Conservation (phyloP, 2,329 filamentous ascomycete genomes). For the Hymenoscyphus infarciens region DNA sequence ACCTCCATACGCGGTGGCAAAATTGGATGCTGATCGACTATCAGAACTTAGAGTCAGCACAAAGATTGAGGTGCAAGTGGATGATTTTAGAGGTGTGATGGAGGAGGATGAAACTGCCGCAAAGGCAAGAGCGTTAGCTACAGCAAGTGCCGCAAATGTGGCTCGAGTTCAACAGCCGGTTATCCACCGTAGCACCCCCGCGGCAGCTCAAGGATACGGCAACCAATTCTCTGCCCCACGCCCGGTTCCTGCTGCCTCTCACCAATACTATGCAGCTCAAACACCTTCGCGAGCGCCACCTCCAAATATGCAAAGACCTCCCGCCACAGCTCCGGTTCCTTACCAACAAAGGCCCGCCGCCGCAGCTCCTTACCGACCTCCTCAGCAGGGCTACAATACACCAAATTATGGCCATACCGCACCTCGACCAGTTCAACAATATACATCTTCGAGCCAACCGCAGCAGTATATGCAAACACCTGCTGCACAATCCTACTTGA, state of each 20-base stretch:
- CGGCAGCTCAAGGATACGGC: slow-evolving; percentile 29
- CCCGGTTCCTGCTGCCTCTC: slow-evolving; percentile 21
- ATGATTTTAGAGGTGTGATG: slow-evolving; percentile 49
- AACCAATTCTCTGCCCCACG: slow-evolving; percentile 34
- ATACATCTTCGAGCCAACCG: slow-evolving; percentile 24
- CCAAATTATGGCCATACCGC: slow-evolving; percentile 32
- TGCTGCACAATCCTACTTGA: slow-evolving; percentile 24
- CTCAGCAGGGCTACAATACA: slow-evolving; percentile 24
- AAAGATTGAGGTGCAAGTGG: slow-evolving; percentile 46
- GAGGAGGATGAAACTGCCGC: slow-evolving; percentile 47
- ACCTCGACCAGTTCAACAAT: slow-evolving; percentile 30
- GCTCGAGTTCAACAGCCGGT: slow-evolving; percentile 22
- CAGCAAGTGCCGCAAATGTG: slow-evolving; percentile 22
- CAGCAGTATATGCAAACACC: slow-evolving; percentile 27
- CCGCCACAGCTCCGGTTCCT: slow-evolving; percentile 29
- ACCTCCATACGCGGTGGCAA: slow-evolving; percentile 55
- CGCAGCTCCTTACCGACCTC: slow-evolving; percentile 29
- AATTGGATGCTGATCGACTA: slow-evolving; percentile 52
- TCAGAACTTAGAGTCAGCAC: slow-evolving; percentile 51
- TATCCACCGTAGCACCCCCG: slow-evolving; percentile 22
- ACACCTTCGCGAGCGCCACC: slow-evolving; percentile 32
- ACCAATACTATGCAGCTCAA: slow-evolving; percentile 30
- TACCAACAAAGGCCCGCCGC: slow-evolving; percentile 30
- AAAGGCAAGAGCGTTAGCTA: slow-evolving; percentile 29
- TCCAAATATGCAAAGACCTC: slow-evolving; percentile 28